Evolutionary conservation across 768 basidiomycete species (phyloP).

Genomic region (Lenzites betulinus): DNA sequence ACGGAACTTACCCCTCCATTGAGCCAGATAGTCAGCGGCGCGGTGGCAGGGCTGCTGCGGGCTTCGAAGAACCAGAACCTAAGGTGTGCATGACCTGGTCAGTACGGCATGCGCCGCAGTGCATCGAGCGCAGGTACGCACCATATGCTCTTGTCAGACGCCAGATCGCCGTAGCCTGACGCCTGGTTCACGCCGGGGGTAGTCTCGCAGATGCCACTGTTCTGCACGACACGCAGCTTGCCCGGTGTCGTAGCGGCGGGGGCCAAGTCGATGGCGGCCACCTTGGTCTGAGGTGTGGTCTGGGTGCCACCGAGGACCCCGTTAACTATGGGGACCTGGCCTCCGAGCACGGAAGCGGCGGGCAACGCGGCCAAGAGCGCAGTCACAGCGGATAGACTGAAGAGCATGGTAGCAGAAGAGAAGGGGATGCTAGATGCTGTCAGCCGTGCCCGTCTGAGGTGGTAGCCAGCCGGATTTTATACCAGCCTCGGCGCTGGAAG

Average conservation of each 20-base stretch:
- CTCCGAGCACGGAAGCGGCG: constrained; percentile 26
- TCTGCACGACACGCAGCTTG: constrained; percentile 56
- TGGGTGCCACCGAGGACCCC: constrained; percentile 50
- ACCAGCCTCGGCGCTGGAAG: constrained; percentile 3
- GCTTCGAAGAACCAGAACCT: constrained; percentile 76
- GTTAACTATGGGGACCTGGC: constrained; percentile 50
- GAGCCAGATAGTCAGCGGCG: constrained; percentile 68
- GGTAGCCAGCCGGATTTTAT: constrained; percentile 1
- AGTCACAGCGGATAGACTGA: constrained; percentile 16
- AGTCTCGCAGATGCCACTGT: constrained; percentile 66
- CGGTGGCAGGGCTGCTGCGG: constrained; percentile 56
- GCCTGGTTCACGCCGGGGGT: constrained; percentile 63
- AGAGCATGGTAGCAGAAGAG: constrained; percentile 22
- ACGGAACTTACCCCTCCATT: constrained; percentile 47
- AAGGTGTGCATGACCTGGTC: neutral
- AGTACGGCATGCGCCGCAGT: neutral
- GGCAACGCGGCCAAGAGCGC: constrained; percentile 21
- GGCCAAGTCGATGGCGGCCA: neutral
- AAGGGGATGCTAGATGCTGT: constrained; percentile 1
- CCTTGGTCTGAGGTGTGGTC: constrained; percentile 29
- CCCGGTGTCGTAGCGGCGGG: constrained; percentile 40
- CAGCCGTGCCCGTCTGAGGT: neutral
- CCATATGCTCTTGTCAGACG: constrained; percentile 60
- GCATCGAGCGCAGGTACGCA: constrained; percentile 25
- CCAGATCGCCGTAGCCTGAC: constrained; percentile 65